These are phyloP conservation scores for Metarhizium guizhouense DNA, from an alignment of 2,329 filamentous ascomycete genomes.

Conservation along the genomic window DNA sequence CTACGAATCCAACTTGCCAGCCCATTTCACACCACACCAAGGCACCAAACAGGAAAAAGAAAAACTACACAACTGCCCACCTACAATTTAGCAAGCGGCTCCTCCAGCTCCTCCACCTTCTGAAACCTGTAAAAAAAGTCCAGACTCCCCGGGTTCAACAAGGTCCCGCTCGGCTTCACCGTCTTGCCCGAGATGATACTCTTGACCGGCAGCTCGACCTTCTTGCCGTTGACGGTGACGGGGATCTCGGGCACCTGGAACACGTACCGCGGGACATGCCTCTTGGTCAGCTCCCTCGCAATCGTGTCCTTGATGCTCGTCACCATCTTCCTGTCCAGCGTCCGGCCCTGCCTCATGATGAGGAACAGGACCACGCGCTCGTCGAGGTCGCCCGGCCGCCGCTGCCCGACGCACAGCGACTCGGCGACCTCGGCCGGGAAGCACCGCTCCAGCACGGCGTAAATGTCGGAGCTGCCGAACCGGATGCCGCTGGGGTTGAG, in stretches of 20 bases:
- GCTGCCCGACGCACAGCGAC: conserved; percentile 72
- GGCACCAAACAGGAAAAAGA: too few relatives aligned
- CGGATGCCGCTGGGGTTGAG: conserved; percentile 71
- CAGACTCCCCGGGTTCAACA: conserved; percentile 67
- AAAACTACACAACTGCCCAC: too few relatives aligned
- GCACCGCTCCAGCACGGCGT: conserved; percentile 58
- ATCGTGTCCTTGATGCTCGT: conserved; percentile 56
- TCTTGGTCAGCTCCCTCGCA: conserved; percentile 53
- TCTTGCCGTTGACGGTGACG: conserved; percentile 75
- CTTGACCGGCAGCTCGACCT: conserved; percentile 78
- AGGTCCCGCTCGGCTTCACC: conserved; percentile 66
- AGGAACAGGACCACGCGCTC: conserved; percentile 48
- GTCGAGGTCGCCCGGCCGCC: conserved; percentile 47
- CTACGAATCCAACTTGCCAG: too few relatives aligned
- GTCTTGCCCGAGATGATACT: conserved; percentile 69
- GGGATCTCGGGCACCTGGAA: conserved; percentile 78
- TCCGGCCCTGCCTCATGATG: conserved; percentile 45
- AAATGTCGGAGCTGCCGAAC: conserved; percentile 75
- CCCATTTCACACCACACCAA: too few relatives aligned
- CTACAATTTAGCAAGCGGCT: conserved; percentile 23
- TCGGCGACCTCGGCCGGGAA: conserved; percentile 58
- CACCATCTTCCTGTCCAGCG: conserved; percentile 47
- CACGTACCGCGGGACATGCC: conserved; percentile 70
- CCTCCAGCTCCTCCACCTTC: conserved; percentile 23
- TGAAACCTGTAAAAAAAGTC: conserved; percentile 71